Evolutionary conservation across 73 alveolate species (phyloP), one percentile per base, ranked within the genome.

Genomic region (Paramecium primaurelia): DNA sequence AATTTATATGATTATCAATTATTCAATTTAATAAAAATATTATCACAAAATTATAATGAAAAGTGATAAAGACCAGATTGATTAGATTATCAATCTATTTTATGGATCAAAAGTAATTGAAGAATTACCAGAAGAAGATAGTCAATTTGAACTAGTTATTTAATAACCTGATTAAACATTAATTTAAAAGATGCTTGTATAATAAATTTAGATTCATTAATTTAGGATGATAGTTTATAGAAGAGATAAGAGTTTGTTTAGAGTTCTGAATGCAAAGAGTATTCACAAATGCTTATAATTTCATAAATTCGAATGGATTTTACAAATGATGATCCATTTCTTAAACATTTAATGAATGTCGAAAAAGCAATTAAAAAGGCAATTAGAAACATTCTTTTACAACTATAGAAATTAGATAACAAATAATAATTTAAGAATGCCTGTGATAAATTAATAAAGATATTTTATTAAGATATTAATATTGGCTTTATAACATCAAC

Each of bases 361-460:
- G 91, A 80, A 47, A 80, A 80, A 22, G 91, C 91, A 6, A 80
- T 80, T 44, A 80, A 80, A 47, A 80, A 80, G 91, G 91, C 64
- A 26, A 80, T 80, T 47, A 40, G 91, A 25, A 80, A 80, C 30
- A 80, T 80, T 80, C 91, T 80, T 20, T 4, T 80, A 28, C 30
- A 42, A 42, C 20, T 80, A 25, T 26, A 16, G 9, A 80, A 80
- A 49, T n/a, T 80, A 34, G 77, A 73, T 1, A 73, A 47, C 20
- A 80, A 80, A 64, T 25, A 45, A 6, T 34, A 80, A 80, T 80
- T 80, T 22, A 80, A 80, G 18, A 77, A 42, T 26, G 71, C 91
- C 25, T 42, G 91, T 73, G 75, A 80, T 36, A 25, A 80, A 36
- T 80, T 80, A 37, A 40, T 80, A 80, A 80, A 80, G 58, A 45